Base-by-base conservation (phyloP, 23 red algal species). In the Agarophyton chilense region DNA sequence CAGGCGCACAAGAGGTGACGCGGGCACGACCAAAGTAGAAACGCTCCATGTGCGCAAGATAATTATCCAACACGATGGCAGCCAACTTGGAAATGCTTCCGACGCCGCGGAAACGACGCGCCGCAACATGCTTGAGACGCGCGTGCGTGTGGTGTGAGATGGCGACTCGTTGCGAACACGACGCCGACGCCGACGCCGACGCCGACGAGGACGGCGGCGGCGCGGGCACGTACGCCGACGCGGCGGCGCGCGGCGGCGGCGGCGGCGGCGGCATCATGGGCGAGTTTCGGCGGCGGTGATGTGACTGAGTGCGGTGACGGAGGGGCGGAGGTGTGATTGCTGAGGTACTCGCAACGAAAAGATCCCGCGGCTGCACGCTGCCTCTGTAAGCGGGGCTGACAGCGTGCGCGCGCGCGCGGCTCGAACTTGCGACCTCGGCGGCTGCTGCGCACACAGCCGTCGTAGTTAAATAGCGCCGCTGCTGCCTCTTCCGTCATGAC, bases 11-110 rank as follows among this genome's bases (percentile, higher is more conserved):
- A 14, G n/a, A 46, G 42, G 64, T 67, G 24, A 66, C 33, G 19
- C 79, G 33, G 1, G 72, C 68, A 4, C 68, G 54, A 12, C 89
- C 89, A 43, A 84, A 83, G 79, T 92, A 92, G 28, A 52, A 56
- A 8, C 53, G 44, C 36, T 92, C 89, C 64, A 75, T 64, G 47
- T 77, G 62, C 14, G 36, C 57, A 21, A 92, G 67, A 55, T 92
- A 92, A n/a, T 75, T 70, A 50, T 92, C 89, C 61, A 92, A 49
- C 57, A 92, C 79, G 50, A 78, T 60, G 31, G 78, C 41, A 66
- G 64, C 89, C 29, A 92, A 79, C 44, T 91, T 91, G 88, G 88
- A 91, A 7, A 82, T 47, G 41, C 73, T 50, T 14, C 76, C 76
- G 12, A 72, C 58, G 22, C 82, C 82, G 42, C 66, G 82, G 22